These are phyloP conservation scores for Mallotus repandus DNA, from an alignment of 441 rosid genomes.

Conservation along the genomic window DNA sequence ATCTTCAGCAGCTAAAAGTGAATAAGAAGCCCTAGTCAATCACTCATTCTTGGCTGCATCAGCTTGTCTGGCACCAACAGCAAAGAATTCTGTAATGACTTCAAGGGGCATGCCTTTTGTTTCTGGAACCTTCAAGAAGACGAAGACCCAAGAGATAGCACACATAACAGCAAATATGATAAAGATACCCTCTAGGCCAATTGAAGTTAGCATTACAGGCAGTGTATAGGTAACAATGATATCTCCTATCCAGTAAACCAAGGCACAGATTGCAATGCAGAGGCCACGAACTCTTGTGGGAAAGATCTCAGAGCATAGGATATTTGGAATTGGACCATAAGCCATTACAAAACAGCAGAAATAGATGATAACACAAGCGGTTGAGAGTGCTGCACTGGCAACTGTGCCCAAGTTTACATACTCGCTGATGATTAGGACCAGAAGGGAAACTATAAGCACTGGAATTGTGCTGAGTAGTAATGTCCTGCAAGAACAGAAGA, in stretches of 20 bases:
- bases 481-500: constrained; percentile 48
- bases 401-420: constrained; percentile 46
- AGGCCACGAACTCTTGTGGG: constrained; percentile 98
- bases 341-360: constrained; percentile 96
- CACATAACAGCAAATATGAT: constrained; percentile 75
- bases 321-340: constrained; percentile 91
- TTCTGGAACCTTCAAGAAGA: constrained; percentile 89
- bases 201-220: constrained; percentile 66
- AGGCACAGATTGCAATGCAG: constrained; percentile 89
- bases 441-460: constrained; percentile 58
- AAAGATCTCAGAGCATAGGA: constrained; percentile 94
- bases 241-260: constrained; percentile 80
- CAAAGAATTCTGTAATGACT: constrained; percentile 89
- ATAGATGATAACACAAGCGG: constrained; percentile 69
- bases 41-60: constrained; percentile 37
- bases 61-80: constrained; percentile 78
- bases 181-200: constrained; percentile 81
- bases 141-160: constrained; percentile 61
- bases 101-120: constrained; percentile 99
- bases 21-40: constrained; percentile 13
- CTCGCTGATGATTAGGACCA: constrained; percentile 56
- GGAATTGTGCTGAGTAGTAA: constrained; percentile 82
- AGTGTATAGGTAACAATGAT: constrained; percentile 77
- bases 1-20: constrained; percentile 18
- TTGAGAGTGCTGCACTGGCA: constrained; percentile 70